A percentile compares a stretch with the other conserved stretches of the same genome.
phyloP scores from a whole-genome alignment of 352 stramenopile genomes.

The Blastocystis hominis region DNA sequence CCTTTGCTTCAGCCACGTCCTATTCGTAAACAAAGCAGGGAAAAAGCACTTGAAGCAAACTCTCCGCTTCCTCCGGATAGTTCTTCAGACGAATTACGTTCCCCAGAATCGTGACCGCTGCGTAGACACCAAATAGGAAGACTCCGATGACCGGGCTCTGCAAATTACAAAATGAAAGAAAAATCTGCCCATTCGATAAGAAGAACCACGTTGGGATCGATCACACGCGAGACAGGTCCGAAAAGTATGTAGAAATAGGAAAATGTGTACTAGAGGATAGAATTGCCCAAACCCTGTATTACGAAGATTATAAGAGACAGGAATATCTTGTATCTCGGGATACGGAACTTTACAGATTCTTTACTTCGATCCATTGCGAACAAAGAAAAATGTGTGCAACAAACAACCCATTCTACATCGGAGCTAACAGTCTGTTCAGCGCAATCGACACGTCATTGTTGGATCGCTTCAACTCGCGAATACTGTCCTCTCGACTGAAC shows the following conservation, averaged over 20 bases:
- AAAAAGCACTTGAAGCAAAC: not conserved
- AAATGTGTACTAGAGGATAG: not conserved
- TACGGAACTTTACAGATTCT: not conserved
- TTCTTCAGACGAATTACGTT: constrained; percentile 49
- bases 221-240: not conserved
- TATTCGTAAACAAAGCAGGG: not conserved
- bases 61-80: constrained; percentile 43
- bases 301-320: not conserved
- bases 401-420: not conserved
- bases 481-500: not conserved
- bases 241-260: not conserved
- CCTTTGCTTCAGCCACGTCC: constrained; percentile 26
- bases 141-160: constrained; percentile 16
- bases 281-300: not conserved
- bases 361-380: not conserved
- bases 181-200: not conserved
- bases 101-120: not conserved
- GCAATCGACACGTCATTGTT: constrained; percentile 9
- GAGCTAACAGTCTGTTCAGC: not conserved
- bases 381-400: not conserved
- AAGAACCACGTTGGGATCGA: not conserved
- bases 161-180: not conserved
- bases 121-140: not conserved
- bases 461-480: not conserved
- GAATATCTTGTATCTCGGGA: not conserved